Percentiles rank a stretch among this genome's conserved stretches.
Conservation (phyloP, 108 stramenopile genomes). For the Skeletonema potamos region DNA sequence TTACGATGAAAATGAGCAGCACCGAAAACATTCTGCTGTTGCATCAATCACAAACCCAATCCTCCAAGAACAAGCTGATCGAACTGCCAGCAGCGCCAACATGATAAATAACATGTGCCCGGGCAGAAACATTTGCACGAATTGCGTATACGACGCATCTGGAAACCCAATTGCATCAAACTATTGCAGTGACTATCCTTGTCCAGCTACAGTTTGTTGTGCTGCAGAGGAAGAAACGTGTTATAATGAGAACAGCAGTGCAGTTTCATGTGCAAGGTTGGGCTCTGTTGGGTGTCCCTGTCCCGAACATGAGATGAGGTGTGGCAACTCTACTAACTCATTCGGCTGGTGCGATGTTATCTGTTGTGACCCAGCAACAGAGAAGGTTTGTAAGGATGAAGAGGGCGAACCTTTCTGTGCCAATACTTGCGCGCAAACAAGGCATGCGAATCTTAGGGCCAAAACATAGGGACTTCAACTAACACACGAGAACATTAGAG, state of each 20-base stretch:
- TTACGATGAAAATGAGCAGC: too few relatives aligned
- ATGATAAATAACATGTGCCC: neutral
- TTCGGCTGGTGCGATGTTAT: conserved; percentile 8
- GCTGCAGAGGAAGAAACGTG: conserved; percentile 14
- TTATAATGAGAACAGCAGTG: conserved; percentile 4
- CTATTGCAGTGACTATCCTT: neutral
- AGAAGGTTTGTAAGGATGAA: neutral
- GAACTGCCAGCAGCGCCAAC: too few relatives aligned
- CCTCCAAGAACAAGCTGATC: neutral
- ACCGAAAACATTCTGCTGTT: neutral
- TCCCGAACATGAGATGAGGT: conserved; percentile 3
- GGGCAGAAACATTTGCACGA: neutral
- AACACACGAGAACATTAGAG: neutral
- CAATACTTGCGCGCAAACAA: neutral
- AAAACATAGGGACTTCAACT: neutral
- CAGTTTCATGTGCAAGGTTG: conserved; percentile 8
- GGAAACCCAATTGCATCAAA: neutral
- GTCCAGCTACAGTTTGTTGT: conserved; percentile 12
- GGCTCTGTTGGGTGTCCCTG: conserved; percentile 9
- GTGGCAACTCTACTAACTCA: conserved; percentile 1
- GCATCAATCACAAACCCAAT: neutral
- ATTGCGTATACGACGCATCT: neutral
- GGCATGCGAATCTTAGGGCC: neutral
- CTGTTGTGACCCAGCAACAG: conserved; percentile 12
- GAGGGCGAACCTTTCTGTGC: neutral